Base-by-base conservation (phyloP, 805 yeast species). In the Vanderwaltozyma tropicalis region DNA sequence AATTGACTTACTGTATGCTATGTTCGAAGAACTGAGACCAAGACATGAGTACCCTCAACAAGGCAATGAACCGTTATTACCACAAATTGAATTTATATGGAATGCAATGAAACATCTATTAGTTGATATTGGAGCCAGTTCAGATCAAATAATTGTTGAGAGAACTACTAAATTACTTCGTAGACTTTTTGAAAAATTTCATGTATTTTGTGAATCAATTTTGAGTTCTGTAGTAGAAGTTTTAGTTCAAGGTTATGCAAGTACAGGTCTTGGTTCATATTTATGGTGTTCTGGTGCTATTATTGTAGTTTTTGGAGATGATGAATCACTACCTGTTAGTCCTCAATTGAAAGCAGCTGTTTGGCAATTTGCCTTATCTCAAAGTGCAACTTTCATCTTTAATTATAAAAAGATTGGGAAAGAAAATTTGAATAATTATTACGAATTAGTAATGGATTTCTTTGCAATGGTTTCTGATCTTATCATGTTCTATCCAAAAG, bases 271-370 rank as follows among this genome's bases (percentile, higher is more conserved):
- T 50, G 96, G 96, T 4, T 84, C 95, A 55, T 87, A 80, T 53
- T 62, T 88, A 39, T 88, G 94, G 92, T 89, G 84, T 12, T 79
- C 94, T 2, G 96, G 96, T 8, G 69, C 81, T 9, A 64, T 87
- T 20, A 75, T 83, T 37, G 74, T 83, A 40, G 89, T 84, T 42
- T 88, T 69, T 58, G 76, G 78, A 22, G 68, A 70, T 46, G 80
- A 77, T 46, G 68, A 56, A 8, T 53, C 58, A 7, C 48, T 45
- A 26, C 61, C 62, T 5, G 48, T 59, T 1, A 46, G 58, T 15
- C 46, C 51, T 3, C 68, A 64, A 3, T 62, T 77, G 16, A 74
- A 72, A 44, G 68, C 67, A 21, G 72, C 83, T 2, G 76, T 83
- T 15, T 86, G 85, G 80, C 66, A 71, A 37, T 86, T 87, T 61